Conservation (phyloP, 192 early-diverging fungal genomes). For the Anaeromyces robustus region DNA sequence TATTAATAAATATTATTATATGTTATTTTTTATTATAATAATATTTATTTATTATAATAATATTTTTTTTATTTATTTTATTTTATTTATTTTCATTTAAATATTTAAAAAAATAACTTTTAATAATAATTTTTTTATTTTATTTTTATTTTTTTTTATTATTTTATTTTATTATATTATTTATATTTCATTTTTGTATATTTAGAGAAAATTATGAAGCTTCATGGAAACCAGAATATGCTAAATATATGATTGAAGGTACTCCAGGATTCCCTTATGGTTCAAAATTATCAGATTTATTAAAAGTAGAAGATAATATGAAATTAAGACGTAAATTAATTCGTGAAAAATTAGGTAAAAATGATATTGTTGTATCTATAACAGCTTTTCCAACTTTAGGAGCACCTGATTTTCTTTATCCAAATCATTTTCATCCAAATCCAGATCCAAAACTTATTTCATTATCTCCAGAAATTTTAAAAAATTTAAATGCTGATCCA, state of each 20-base stretch:
- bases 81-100: too few species aligned
- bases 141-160: too few species aligned
- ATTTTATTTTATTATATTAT: too few species aligned
- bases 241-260: conserved; percentile 90
- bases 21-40: too few species aligned
- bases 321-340: conserved; percentile 8
- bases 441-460: neutral
- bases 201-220: conserved; percentile 39
- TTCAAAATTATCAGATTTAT: conserved; percentile 56
- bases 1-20: too few species aligned
- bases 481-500: neutral
- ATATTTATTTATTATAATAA: too few species aligned
- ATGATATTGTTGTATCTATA: conserved; percentile 66
- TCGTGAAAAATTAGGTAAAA: conserved; percentile 30
- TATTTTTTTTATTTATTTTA: too few species aligned
- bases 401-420: conserved; percentile 53
- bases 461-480: conserved; percentile 6
- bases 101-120: too few species aligned
- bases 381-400: conserved; percentile 85
- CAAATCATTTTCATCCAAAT: conserved; percentile 12
- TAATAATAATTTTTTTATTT: too few species aligned
- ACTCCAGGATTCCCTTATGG: conserved; percentile 88
- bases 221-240: conserved; percentile 96
- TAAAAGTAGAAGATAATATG: conserved; percentile 85
- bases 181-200: too few species aligned